Conservation (phyloP, 768 basidiomycete species). For the Panellus pusillus region DNA sequence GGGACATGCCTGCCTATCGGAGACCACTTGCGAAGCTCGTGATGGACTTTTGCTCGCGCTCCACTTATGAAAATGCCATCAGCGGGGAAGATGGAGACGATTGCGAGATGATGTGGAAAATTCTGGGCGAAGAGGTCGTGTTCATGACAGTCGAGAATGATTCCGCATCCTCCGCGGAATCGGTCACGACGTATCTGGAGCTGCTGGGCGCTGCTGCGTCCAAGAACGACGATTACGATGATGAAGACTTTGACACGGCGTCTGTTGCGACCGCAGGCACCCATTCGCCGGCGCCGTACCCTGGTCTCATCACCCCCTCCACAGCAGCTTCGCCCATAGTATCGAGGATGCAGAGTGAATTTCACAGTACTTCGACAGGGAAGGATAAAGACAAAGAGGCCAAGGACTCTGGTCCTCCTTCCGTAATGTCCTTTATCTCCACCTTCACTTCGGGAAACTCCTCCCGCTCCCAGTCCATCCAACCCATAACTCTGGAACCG, state of each 20-base stretch:
- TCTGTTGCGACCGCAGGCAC: conserved; percentile 40
- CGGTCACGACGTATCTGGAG: conserved; percentile 35
- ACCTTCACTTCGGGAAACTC: conserved; percentile 53
- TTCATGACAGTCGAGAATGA: conserved; percentile 43
- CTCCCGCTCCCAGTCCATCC: conserved; percentile 61
- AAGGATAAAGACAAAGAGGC: conserved; percentile 43
- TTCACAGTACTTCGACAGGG: conserved; percentile 27
- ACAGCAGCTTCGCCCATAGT: conserved; percentile 50
- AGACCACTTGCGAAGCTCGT: conserved; percentile 54
- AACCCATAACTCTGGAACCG: conserved; percentile 40
- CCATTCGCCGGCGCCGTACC: conserved; percentile 34
- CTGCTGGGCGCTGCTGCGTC: conserved; percentile 42
- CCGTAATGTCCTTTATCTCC: conserved; percentile 61
- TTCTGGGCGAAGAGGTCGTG: conserved; percentile 71
- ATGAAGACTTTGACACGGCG: conserved; percentile 43
- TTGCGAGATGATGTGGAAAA: conserved; percentile 51
- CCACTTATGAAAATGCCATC: conserved; percentile 15
- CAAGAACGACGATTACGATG: conserved; percentile 35
- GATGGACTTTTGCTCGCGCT: conserved; percentile 41
- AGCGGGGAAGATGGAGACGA: conserved; percentile 35
- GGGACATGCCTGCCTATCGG: conserved; percentile 69
- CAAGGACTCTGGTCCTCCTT: conserved; percentile 42
- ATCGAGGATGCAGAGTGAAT: conserved; percentile 62
- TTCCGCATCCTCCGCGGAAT: conserved; percentile 9
- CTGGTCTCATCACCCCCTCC: conserved; percentile 31